Percentiles rank a stretch among this genome's conserved stretches.
Conservation (phyloP, 768 basidiomycete genomes). For the Boletus insuetus region DNA sequence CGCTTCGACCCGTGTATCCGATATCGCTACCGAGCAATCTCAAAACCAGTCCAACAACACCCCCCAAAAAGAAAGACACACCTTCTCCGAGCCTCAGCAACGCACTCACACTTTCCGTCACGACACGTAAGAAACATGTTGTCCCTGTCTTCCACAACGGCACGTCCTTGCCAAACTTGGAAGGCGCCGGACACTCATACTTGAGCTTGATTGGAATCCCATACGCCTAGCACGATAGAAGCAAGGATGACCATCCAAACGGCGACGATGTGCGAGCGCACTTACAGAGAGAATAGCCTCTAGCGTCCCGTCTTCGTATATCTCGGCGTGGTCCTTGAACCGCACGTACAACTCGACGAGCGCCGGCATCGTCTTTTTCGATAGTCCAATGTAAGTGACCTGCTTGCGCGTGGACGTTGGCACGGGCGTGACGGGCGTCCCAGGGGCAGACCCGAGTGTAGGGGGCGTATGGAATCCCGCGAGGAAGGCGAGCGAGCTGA, state of each 20-base stretch:
- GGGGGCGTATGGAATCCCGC: conserved; percentile 64
- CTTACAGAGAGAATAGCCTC: conserved; percentile 79
- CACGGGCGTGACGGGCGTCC: conserved; percentile 8
- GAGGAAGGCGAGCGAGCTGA: conserved; percentile 81
- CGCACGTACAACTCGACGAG: conserved; percentile 73
- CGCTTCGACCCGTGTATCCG: conserved; percentile 65
- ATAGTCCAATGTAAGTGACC: conserved; percentile 86
- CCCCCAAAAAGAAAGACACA: conserved; percentile 26
- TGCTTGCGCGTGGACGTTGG: conserved; percentile 47
- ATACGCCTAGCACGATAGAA: no score
- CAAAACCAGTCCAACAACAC: not conserved
- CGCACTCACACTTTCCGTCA: conserved; percentile 60
- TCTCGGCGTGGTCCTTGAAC: conserved; percentile 56
- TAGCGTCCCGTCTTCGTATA: conserved; percentile 81
- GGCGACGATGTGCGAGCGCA: not conserved
- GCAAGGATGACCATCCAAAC: not conserved
- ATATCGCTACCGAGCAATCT: conserved; percentile 41
- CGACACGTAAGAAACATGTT: conserved; percentile 66
- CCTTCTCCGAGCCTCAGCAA: conserved; percentile 51
- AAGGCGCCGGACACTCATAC: conserved; percentile 90
- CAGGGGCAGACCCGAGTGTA: not conserved
- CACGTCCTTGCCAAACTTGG: conserved; percentile 80
- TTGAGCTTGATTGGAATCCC: conserved; percentile 91
- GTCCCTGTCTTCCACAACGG: conserved; percentile 98
- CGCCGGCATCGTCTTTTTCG: conserved; percentile 84